phyloP scores from a whole-genome alignment of 257 asterid species.

The Hygrophila difformis region DNA sequence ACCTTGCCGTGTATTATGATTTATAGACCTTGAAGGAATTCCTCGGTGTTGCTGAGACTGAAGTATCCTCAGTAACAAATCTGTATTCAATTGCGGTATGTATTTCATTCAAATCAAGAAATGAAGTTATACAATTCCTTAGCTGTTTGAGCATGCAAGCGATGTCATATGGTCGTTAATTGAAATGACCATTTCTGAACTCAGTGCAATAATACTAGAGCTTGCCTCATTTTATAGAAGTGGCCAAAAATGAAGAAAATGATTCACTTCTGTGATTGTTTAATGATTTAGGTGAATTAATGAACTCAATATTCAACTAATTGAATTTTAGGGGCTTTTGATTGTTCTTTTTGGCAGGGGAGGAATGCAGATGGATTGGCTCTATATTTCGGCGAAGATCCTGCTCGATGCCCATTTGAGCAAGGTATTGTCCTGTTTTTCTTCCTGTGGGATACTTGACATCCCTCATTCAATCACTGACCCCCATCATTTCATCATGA shows the following conservation, averaged over 20 bases:
- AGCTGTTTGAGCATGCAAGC: constrained; percentile 10
- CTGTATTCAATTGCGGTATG: constrained; percentile 87
- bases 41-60: constrained; percentile 67
- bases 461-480: constrained; percentile 21
- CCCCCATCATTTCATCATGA: constrained; percentile 13
- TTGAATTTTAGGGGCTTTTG: too few relatives aligned
- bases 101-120: constrained; percentile 15
- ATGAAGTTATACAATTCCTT: constrained; percentile 8
- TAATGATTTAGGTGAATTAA: too few relatives aligned
- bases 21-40: constrained; percentile 77
- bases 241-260: too few relatives aligned
- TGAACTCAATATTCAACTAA: too few relatives aligned
- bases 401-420: constrained; percentile 90
- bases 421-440: constrained; percentile 49
- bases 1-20: too few relatives aligned
- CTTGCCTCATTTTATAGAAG: too few relatives aligned
- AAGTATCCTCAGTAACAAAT: constrained; percentile 61
- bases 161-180: too few relatives aligned
- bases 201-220: too few relatives aligned
- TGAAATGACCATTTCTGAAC: too few relatives aligned
- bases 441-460: not conserved
- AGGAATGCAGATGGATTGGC: constrained; percentile 95
- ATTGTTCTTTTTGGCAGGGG: constrained; percentile 76
- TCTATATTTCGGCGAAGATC: constrained; percentile 95
- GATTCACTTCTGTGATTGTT: too few relatives aligned